Evolutionary conservation across 1,284 basidiomycete species (phyloP).

Genomic region (Papiliotrema terrestris): DNA sequence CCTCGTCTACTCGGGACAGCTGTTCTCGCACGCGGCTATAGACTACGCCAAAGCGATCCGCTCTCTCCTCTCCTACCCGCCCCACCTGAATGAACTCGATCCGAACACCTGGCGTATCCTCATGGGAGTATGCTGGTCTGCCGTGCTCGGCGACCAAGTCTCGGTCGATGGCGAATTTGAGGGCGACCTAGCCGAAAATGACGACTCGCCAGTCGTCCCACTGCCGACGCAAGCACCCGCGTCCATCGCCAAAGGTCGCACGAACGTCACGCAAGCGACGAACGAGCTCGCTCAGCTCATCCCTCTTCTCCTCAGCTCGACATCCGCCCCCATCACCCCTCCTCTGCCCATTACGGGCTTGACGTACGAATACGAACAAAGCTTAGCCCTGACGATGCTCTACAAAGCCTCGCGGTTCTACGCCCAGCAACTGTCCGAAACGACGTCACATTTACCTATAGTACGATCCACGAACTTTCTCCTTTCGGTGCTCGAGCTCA

Average conservation of each 20-base stretch:
- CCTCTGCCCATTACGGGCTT: slow-evolving; percentile 8
- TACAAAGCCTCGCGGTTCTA: slow-evolving; percentile 66
- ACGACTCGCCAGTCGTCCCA: slow-evolving; percentile 53
- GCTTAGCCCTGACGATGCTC: slow-evolving; percentile 58
- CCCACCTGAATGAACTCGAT: slow-evolving; percentile 75
- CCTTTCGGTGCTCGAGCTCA: slow-evolving; percentile 69
- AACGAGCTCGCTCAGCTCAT: slow-evolving; percentile 68
- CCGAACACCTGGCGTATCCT: slow-evolving; percentile 64
- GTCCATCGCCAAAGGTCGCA: neutral
- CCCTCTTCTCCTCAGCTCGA: slow-evolving; percentile 61
- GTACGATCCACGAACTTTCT: slow-evolving; percentile 64
- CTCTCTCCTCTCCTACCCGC: slow-evolving; percentile 59
- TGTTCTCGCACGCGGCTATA: slow-evolving; percentile 65
- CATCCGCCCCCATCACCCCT: slow-evolving; percentile 34
- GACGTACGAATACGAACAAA: slow-evolving; percentile 11
- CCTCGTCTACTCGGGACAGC: slow-evolving; percentile 56
- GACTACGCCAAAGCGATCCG: slow-evolving; percentile 78
- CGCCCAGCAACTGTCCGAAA: slow-evolving; percentile 58
- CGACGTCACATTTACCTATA: slow-evolving; percentile 69
- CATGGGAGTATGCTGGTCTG: slow-evolving; percentile 70
- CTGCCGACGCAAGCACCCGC: neutral
- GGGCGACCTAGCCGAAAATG: slow-evolving; percentile 14
- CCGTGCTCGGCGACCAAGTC: slow-evolving; percentile 64
- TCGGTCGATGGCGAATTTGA: slow-evolving; percentile 19
- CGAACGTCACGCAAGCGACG: slow-evolving; percentile 39